Evolutionary conservation across 129 eudicot genomes (phyloP), one percentile per base, ranked within the genome.

Genomic region (Tagetes erecta): DNA sequence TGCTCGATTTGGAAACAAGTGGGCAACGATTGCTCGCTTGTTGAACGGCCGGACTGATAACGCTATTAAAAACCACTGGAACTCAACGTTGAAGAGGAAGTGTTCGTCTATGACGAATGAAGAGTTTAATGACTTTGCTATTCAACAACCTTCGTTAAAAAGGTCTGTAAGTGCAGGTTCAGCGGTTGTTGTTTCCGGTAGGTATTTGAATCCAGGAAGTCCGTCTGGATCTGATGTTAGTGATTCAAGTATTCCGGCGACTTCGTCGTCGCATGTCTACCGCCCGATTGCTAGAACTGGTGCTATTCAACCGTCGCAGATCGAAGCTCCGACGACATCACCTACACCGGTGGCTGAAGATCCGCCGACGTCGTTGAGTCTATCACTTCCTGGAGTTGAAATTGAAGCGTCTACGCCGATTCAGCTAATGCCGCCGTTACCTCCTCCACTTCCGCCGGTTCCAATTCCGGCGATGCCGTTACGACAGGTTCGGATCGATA

Each of bases 21-120:
- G 97, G 97, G 97, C 97, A 63, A 89, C 97, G 46, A 92, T 92
- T 59, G 97, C 97, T n/a, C 79, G 97, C 0, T 68, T 92, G 31
- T 75, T 92, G 10, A 77, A 87, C 30, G 97, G 97, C 1, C 82
- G 97, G 66, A 92, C 97, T 5, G 97, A 92, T 73, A 92, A 92
- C 89, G 96, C 97, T 5, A 87, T 92, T 40, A 91, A 91, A 58
- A 91, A 91, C 72, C 97, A 91, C 63, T 91, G 96, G 96, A 90
- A 90, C 87, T 90, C 97, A 0, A 88, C 96, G 3, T 64, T 88
- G 62, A 92, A 92, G 69, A 72, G 97, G 39, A 89, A 89, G 78
- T 82, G 87, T 62, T 80, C 85, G 33, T 90, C 96, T 2, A 75
- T 85, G 82, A 82, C 84, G 27, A 78, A 81, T 42, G 95, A 87